These are phyloP conservation scores for Rhodotorula glutinis DNA, from an alignment of 1,284 basidiomycete species.

Conservation along the genomic window DNA sequence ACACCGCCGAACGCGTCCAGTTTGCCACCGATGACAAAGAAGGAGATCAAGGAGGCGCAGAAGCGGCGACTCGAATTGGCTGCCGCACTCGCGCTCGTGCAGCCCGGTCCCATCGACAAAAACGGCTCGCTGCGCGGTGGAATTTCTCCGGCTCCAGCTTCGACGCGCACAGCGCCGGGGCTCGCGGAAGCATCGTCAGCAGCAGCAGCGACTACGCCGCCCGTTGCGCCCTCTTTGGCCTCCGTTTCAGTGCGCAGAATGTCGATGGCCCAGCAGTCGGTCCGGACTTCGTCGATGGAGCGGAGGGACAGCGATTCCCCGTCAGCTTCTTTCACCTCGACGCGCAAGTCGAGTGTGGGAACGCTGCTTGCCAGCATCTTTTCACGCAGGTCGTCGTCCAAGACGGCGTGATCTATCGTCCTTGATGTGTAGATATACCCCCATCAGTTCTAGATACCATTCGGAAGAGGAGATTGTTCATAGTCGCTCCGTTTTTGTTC, in stretches of 20 bases:
- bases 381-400: neutral
- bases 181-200: too few relatives aligned
- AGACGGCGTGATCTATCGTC: neutral
- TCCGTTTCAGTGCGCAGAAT: neutral
- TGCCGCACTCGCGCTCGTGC: too few relatives aligned
- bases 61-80: too few relatives aligned
- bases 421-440: neutral
- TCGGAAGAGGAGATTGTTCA: too few relatives aligned
- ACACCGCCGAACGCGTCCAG: neutral
- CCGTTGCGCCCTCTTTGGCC: too few relatives aligned
- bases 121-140: too few relatives aligned
- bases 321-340: neutral
- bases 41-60: neutral
- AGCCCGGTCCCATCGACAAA: too few relatives aligned
- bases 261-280: neutral
- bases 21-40: neutral
- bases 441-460: too few relatives aligned
- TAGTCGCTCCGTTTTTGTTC: too few relatives aligned
- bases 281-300: neutral
- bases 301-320: neutral
- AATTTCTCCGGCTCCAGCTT: too few relatives aligned
- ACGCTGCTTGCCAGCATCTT: neutral
- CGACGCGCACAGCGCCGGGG: too few relatives aligned
- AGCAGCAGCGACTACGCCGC: too few relatives aligned
- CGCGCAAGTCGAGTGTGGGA: constrained; percentile 20